Evolutionary conservation across 2,329 filamentous ascomycete genomes (phyloP).

Genomic region (Dothideomycetes sp.): DNA sequence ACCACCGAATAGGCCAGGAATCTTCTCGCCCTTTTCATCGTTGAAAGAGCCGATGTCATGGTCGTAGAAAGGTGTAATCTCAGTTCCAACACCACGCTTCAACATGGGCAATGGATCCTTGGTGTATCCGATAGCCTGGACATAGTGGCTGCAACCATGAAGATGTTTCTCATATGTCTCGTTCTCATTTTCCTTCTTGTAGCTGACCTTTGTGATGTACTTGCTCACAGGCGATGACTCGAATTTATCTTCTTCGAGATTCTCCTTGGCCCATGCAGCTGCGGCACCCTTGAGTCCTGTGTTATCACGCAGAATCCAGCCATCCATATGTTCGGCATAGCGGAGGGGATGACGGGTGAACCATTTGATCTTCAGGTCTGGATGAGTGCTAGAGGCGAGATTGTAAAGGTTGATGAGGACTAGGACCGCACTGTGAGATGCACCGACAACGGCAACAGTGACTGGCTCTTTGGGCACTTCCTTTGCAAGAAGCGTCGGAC

Average conservation of each 20-base stretch:
- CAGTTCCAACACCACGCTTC: conserved; percentile 23
- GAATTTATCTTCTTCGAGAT: conserved; percentile 47
- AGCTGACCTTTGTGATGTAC: conserved; percentile 28
- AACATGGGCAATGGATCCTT: conserved; percentile 43
- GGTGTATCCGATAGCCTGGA: conserved; percentile 53
- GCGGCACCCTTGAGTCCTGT: conserved; percentile 56
- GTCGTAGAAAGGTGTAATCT: conserved; percentile 34
- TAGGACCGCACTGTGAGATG: conserved; percentile 55
- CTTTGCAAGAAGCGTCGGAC: conserved; percentile 40
- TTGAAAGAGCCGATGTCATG: conserved; percentile 33
- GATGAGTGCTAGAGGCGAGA: conserved; percentile 43
- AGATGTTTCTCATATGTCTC: conserved; percentile 39
- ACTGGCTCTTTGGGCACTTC: conserved; percentile 31
- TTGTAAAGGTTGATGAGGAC: conserved; percentile 53
- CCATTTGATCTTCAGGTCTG: conserved; percentile 49
- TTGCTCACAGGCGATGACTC: conserved; percentile 36
- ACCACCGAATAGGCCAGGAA: conserved; percentile 49
- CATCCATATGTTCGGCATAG: conserved; percentile 53
- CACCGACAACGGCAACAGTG: conserved; percentile 50
- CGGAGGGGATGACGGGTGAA: conserved; percentile 51
- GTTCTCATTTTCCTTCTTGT: conserved; percentile 42
- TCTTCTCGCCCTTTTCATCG: conserved; percentile 20
- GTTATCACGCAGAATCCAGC: conserved; percentile 57
- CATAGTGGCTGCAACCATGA: conserved; percentile 42
- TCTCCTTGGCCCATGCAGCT: conserved; percentile 49